Base-by-base conservation (phyloP, 2,329 filamentous ascomycete genomes). In the Alternaria postmessia region DNA sequence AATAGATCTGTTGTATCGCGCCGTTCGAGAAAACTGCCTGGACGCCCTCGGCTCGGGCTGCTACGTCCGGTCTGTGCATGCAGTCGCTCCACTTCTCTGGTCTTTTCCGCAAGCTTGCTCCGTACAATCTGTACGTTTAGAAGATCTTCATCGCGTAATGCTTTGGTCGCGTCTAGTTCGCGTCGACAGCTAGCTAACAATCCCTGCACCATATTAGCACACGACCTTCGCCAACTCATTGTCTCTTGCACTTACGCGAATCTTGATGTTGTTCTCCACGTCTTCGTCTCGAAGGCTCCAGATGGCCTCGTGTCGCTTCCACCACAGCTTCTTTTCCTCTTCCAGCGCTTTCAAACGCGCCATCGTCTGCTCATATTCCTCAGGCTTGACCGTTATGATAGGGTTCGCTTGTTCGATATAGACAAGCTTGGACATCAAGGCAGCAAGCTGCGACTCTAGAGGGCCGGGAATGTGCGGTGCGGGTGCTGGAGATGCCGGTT, bases 221-320 rank as follows among this genome's bases (percentile, higher is more conserved):
- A 20, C 11, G 20, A 7, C n/a, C 48, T 38, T 22, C 14, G 26
- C n/a, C 16, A 11, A 7, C 6, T 7, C 7, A 9, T 24, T 2
- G 11, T 44, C n/a, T 28, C 49, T 9, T 34, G 30, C 11, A 60
- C 65, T 60, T 63, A 68, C 65, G 4, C 79, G 77, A 42, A 81
- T 75, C 67, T 78, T 80, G 65, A 81, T 79, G 62, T 81, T 76
- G 61, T 81, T 82, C 51, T 77, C 74, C 2, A 81, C 75, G 46
- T 82, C 80, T 61, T 80, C 78, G 59, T 81, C 79, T 36, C 80
- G 73, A 20, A 82, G 69, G 4, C 74, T 73, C 64, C 76, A 80
- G 48, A 81, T 73, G n/a, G 78, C 76, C 64, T 79, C 75, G 53
- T 81, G 76, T 24, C 78, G 70, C 39, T 74, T 74, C 48, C 69